These are phyloP conservation scores for Davidsoniella neocaledoniae DNA, from an alignment of 2,329 filamentous ascomycete species.

Conservation along the genomic window DNA sequence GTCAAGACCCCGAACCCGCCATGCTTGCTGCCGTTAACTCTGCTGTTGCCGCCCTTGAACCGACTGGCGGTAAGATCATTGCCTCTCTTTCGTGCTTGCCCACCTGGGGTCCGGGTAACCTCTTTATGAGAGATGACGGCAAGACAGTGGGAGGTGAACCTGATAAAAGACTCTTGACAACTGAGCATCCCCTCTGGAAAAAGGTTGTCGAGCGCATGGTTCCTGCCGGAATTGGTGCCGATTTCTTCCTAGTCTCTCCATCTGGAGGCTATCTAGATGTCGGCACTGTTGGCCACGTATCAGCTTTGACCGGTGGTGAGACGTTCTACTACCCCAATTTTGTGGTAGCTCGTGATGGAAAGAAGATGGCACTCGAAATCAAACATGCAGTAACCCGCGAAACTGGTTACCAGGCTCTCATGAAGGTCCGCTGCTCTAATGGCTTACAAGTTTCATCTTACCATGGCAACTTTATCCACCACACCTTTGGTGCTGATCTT, in stretches of 20 bases:
- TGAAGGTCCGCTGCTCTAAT: slow-evolving; percentile 98
- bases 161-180: slow-evolving; percentile 81
- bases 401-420: slow-evolving; percentile 85
- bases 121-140: slow-evolving; percentile 76
- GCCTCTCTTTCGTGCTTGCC: slow-evolving; percentile 77
- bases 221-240: slow-evolving; percentile 67
- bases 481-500: slow-evolving; percentile 85
- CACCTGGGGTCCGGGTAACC: slow-evolving; percentile 73
- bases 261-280: slow-evolving; percentile 85
- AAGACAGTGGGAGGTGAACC: slow-evolving; percentile 74
- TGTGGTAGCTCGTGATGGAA: slow-evolving; percentile 66
- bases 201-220: slow-evolving; percentile 80
- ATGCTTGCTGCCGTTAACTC: slow-evolving; percentile 72
- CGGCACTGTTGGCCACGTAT: slow-evolving; percentile 76
- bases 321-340: slow-evolving; percentile 97
- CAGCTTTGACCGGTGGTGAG: slow-evolving; percentile 82
- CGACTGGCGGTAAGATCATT: slow-evolving; percentile 82
- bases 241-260: slow-evolving; percentile 88
- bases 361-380: slow-evolving; percentile 73
- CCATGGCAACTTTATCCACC: slow-evolving; percentile 90
- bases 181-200: slow-evolving; percentile 76
- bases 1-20: slow-evolving; percentile 81
- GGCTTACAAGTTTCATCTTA: slow-evolving; percentile 88
- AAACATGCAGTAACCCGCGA: slow-evolving; percentile 74
- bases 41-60: slow-evolving; percentile 64